phyloP scores from a whole-genome alignment of 306 rosid species.

The Ziziphus jujuba region DNA sequence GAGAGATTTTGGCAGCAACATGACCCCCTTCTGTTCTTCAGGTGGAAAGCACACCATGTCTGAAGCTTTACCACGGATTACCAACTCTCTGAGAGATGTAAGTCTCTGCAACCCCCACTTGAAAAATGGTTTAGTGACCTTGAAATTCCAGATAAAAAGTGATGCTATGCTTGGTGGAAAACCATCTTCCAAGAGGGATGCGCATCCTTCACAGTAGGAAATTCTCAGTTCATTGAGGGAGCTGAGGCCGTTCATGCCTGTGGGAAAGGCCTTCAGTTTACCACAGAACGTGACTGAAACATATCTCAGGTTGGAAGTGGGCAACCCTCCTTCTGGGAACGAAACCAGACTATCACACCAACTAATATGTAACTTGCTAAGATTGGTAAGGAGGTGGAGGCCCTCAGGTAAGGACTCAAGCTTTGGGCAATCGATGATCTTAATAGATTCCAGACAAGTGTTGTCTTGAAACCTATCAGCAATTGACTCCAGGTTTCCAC shows the following conservation, averaged over 20 bases:
- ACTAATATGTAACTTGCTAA: neutral
- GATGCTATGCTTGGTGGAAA: constrained; percentile 24
- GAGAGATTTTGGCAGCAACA: constrained; percentile 22
- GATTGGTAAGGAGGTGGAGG: neutral
- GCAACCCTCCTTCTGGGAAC: no score
- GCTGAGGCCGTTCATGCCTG: constrained; percentile 9
- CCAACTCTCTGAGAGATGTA: constrained; percentile 7
- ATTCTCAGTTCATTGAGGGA: neutral
- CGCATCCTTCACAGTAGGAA: constrained; percentile 2
- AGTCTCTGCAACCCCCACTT: constrained; percentile 20
- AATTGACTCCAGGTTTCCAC: constrained; percentile 10
- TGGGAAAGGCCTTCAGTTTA: constrained; percentile 6
- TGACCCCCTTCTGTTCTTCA: neutral
- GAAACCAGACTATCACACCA: no score
- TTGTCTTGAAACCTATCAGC: constrained; percentile 6
- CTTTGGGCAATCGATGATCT: constrained; percentile 4
- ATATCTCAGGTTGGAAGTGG: neutral
- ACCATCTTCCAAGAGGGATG: neutral
- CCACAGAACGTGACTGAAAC: neutral
- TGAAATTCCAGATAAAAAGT: neutral
- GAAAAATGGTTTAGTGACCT: neutral
- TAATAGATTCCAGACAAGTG: constrained; percentile 5
- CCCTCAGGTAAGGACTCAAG: constrained; percentile 14
- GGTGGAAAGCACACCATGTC: constrained; percentile 13
- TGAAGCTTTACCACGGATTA: neutral